phyloP scores from a whole-genome alignment of 495 filamentous ascomycete species.

The Neurospora sp. region DNA sequence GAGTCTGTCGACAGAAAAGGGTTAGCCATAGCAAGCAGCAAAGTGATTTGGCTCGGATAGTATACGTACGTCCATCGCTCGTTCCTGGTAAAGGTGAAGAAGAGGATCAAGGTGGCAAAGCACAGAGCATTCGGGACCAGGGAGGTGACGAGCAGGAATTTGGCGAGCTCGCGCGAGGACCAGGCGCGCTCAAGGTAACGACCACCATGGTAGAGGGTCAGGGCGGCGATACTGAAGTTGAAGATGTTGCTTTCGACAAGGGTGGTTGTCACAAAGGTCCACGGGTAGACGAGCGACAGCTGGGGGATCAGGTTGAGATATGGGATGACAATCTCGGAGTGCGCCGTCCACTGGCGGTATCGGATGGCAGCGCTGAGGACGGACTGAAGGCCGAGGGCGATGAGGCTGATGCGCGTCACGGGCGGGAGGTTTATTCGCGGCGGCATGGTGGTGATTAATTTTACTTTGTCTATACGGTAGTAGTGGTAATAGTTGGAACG shows the following conservation, averaged over 20 bases:
- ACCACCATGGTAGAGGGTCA: conserved; percentile 85
- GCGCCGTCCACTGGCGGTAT: conserved; percentile 50
- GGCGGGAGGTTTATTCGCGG: conserved; percentile 87
- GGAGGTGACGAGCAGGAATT: conserved; percentile 70
- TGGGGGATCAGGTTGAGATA: conserved; percentile 83
- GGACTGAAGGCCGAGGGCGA: conserved; percentile 63
- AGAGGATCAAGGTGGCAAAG: conserved; percentile 60
- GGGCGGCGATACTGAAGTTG: conserved; percentile 66
- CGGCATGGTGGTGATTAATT: conserved; percentile 48
- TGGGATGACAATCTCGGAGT: conserved; percentile 56
- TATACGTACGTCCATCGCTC: conserved; percentile 56
- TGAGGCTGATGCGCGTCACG: conserved; percentile 72
- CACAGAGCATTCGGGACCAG: conserved; percentile 70
- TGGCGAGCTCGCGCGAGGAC: conserved; percentile 85
- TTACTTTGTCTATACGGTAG: neutral
- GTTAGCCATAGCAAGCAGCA: conserved; percentile 8
- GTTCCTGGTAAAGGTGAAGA: conserved; percentile 60
- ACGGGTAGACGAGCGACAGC: conserved; percentile 75
- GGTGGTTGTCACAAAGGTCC: conserved; percentile 80
- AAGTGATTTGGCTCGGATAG: neutral
- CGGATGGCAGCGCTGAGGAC: conserved; percentile 71
- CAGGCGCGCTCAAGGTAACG: conserved; percentile 93
- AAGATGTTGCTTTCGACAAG: conserved; percentile 91
- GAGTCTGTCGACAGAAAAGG: conserved; percentile 36
- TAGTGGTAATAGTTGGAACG: neutral